Base-by-base conservation (phyloP, 768 basidiomycete genomes). In the Pholiota conissans region DNA sequence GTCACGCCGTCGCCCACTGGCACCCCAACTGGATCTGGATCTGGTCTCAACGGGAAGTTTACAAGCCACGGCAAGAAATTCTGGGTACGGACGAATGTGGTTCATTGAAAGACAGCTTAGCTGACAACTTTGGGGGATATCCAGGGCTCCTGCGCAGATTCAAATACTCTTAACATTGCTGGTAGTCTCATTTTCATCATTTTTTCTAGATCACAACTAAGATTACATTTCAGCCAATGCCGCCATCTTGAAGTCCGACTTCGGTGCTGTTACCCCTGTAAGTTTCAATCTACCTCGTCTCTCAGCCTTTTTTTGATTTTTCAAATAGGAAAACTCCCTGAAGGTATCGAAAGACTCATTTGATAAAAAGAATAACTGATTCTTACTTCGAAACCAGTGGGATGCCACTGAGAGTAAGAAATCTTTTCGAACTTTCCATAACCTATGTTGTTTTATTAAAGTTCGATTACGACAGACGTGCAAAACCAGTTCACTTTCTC, bases 261-360 rank as follows among this genome's bases (percentile, higher is more conserved):
- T 78, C 40, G 77, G 77, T 24, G 69, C 69, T n/a, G 72, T 78
- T 28, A 77, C 77, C 3, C 76, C 77, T 5, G 68, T 71, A 52
- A 55, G 67, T 29, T n/a, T n/a, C n/a, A n/a, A n/a, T n/a, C n/a
- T n/a, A n/a, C n/a, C n/a, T n/a, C n/a, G n/a, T n/a, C n/a, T n/a
- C n/a, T n/a, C n/a, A n/a, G n/a, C n/a, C n/a, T n/a, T n/a, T n/a
- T n/a, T n/a, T n/a, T n/a, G n/a, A n/a, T n/a, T n/a, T n/a, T n/a
- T n/a, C n/a, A n/a, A n/a, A n/a, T n/a, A 70, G 71, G 78, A 76
- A 67, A 75, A 77, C 62, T 75, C 74, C 29, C 77, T 78, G 76
- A 79, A 76, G 71, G 75, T 71, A 54, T 20, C 11, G 9, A 18
- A 22, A n/a, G 24, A 1, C 34, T 46, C 32, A 42, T 18, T 54